These are phyloP conservation scores for Solanum hybrid DNA, from an alignment of 305 asterid genomes.

Conservation along the genomic window DNA sequence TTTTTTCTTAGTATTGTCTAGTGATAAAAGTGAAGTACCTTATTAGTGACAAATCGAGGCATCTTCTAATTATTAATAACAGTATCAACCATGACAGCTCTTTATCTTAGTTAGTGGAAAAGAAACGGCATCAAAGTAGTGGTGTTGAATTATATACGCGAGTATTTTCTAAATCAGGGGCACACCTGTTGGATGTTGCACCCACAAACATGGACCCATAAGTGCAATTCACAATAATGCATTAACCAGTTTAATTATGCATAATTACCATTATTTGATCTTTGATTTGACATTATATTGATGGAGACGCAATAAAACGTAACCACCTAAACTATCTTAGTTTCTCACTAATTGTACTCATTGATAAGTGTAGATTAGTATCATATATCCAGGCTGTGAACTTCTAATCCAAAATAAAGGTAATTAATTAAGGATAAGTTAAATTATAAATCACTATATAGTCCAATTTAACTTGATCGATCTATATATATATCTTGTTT, in stretches of 20 bases:
- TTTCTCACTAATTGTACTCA: background rate
- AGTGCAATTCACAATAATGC: background rate
- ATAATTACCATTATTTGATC: background rate
- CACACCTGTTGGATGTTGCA: constrained; percentile 1
- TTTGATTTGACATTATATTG: background rate
- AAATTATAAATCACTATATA: background rate
- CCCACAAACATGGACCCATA: background rate
- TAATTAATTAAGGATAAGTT: background rate
- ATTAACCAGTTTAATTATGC: background rate
- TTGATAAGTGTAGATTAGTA: background rate
- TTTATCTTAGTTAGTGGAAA: background rate
- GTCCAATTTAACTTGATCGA: background rate
- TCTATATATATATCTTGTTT: background rate
- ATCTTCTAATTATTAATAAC: background rate
- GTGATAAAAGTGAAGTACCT: background rate
- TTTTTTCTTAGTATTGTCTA: background rate
- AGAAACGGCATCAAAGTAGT: background rate
- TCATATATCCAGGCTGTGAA: background rate
- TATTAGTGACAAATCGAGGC: background rate
- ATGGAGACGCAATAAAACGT: no score
- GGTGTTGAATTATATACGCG: background rate
- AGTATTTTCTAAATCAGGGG: background rate
- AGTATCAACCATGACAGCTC: background rate
- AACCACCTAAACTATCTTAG: background rate
- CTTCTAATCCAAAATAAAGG: background rate